A percentile compares a stretch with the other conserved stretches of the same genome.
Evolutionary conservation across 768 basidiomycete species (phyloP).

Genomic region (Hericium erinaceus): DNA sequence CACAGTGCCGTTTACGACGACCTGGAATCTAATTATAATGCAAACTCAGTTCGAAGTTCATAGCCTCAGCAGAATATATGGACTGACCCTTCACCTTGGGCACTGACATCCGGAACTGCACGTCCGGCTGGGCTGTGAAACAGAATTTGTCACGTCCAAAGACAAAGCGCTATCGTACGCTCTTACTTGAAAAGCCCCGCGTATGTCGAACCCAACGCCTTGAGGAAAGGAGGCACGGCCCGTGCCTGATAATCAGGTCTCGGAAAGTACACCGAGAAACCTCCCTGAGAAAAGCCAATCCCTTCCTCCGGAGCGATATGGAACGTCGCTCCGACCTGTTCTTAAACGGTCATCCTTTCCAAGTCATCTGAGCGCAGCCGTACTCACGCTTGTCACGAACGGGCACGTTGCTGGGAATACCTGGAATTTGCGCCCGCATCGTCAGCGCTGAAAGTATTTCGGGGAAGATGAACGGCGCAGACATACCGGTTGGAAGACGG

Average conservation of each 20-base stretch:
- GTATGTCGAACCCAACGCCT: slow-evolving; percentile 8
- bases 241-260: neutral
- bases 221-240: slow-evolving; percentile 10
- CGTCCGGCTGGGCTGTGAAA: slow-evolving; percentile 14
- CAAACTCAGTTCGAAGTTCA: neutral
- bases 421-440: neutral
- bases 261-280: slow-evolving; percentile 51
- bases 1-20: slow-evolving; percentile 30
- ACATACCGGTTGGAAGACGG: slow-evolving; percentile 29
- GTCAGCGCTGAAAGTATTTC: too few relatives aligned
- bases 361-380: slow-evolving; percentile 52
- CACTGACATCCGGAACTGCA: slow-evolving; percentile 2
- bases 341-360: slow-evolving; percentile 49
- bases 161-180: neutral
- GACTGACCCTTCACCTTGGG: neutral
- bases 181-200: slow-evolving; percentile 12
- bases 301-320: slow-evolving; percentile 9
- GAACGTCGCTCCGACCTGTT: slow-evolving; percentile 34
- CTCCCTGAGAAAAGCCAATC: slow-evolving; percentile 48
- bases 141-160: neutral
- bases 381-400: slow-evolving; percentile 29
- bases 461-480: neutral
- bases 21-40: slow-evolving; percentile 24
- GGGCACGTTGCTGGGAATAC: slow-evolving; percentile 51
- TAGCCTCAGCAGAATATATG: slow-evolving; percentile 21